Evolutionary conservation across 2,329 filamentous ascomycete genomes (phyloP).

Genomic region (Cladophialophora carrionii): DNA sequence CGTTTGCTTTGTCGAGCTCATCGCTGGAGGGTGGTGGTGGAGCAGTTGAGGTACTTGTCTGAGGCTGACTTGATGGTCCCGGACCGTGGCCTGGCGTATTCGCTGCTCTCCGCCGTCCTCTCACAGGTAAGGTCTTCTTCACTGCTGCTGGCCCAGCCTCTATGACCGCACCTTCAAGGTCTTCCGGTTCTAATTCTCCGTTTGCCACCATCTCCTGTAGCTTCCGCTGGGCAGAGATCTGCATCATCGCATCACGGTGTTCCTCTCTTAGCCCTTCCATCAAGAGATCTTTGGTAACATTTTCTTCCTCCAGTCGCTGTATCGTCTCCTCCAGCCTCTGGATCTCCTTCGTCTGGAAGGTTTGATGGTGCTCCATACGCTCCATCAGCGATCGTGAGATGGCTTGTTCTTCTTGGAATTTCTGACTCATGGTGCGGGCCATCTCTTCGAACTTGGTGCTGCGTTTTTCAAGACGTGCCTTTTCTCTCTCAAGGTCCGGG

Average conservation of each 20-base stretch:
- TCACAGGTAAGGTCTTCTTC: constrained; percentile 18
- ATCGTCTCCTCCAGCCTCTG: constrained; percentile 57
- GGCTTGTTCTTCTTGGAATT: constrained; percentile 83
- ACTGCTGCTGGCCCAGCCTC: constrained; percentile 30
- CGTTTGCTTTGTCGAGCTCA: not conserved
- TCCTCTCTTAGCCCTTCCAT: constrained; percentile 38
- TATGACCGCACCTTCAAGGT: constrained; percentile 51
- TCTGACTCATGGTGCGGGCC: constrained; percentile 72
- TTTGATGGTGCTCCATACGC: constrained; percentile 69
- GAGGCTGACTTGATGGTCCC: not conserved
- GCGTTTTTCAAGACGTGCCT: constrained; percentile 68
- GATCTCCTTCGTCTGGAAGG: constrained; percentile 60
- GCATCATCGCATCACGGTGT: constrained; percentile 37
- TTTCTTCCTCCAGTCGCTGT: constrained; percentile 38
- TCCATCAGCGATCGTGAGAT: constrained; percentile 79
- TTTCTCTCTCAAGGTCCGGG: constrained; percentile 70
- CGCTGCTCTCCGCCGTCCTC: constrained; percentile 12
- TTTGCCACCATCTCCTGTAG: constrained; percentile 54
- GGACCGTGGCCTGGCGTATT: constrained; percentile 2
- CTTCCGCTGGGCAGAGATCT: constrained; percentile 35
- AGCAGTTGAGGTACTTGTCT: not conserved
- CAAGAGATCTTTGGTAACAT: constrained; percentile 36
- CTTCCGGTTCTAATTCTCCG: constrained; percentile 78
- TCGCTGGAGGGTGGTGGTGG: not conserved
- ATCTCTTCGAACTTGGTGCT: constrained; percentile 74